Conservation (phyloP, 2,329 filamentous ascomycete genomes). For the Clonostachys sp. region DNA sequence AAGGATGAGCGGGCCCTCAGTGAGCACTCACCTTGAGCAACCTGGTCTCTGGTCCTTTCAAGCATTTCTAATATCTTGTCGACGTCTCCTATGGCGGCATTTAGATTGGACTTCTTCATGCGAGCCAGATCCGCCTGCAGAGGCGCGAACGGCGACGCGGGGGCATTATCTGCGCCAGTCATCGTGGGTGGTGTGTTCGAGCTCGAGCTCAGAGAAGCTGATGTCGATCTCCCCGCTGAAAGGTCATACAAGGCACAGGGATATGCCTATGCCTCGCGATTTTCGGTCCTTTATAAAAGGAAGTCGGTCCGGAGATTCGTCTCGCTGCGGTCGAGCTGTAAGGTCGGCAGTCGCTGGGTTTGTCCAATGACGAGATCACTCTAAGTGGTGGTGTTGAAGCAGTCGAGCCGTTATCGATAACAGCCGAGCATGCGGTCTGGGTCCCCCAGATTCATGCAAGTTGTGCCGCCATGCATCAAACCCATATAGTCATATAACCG, state of each 20-base stretch:
- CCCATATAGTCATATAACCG: too few species aligned
- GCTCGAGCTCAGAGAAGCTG: too few species aligned
- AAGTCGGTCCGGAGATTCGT: background rate
- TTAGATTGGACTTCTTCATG: constrained; percentile 64
- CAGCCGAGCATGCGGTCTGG: background rate
- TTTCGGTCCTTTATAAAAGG: background rate
- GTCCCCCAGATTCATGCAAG: background rate
- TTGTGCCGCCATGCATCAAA: too few species aligned
- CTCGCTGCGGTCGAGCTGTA: background rate
- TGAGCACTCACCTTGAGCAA: constrained; percentile 58
- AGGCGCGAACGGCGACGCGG: constrained; percentile 40
- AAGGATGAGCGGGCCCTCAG: background rate
- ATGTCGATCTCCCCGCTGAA: too few species aligned
- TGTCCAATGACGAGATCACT: background rate
- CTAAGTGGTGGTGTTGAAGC: too few species aligned
- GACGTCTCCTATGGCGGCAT: constrained; percentile 70
- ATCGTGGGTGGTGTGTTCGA: constrained; percentile 10
- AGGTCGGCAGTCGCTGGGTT: too few species aligned
- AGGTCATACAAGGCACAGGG: too few species aligned
- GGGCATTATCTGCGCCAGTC: constrained; percentile 25
- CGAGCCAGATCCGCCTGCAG: constrained; percentile 72
- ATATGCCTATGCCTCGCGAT: background rate
- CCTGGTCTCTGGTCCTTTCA: constrained; percentile 65
- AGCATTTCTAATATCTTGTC: constrained; percentile 80
- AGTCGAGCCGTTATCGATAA: background rate